Base-by-base conservation (phyloP, 2,329 filamentous ascomycete species). In the Chalaropsis ovoidea region DNA sequence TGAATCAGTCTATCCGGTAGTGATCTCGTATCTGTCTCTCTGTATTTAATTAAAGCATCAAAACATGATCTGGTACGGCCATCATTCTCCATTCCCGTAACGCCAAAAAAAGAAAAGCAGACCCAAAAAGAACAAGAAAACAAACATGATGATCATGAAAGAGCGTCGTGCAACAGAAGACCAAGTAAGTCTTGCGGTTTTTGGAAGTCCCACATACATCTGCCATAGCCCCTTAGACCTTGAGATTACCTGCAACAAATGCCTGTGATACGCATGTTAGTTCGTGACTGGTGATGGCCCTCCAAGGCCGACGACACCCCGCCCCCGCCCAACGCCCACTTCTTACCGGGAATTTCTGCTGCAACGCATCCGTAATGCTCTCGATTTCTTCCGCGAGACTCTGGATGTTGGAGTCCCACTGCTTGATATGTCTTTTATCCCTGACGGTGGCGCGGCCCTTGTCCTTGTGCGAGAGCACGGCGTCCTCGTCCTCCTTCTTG, bases 351-450 rank as follows among this genome's bases (percentile, higher is more conserved):
- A 93, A 90, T 72, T 89, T 84, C 69, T 84, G 84, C 74, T 94
- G 88, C 69, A 97, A 80, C 70, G 87, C 82, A 54, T 89, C 90
- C 17, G 90, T 89, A 68, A 95, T 86, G 70, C 86, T 87, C 76
- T 96, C 93, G 5, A 96, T 89, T 73, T 95, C 90, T 75, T 97
- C 91, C 1, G 92, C 86, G 65, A 97, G 74, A 35, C 86, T 86
- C 73, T 93, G 87, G 22, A 97, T 90, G 70, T 95, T 95, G 41
- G 83, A 81, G 75, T 97, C 93, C 93, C 93, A 97, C 71, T 86
- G 83, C 58, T 89, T 83, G 74, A 95, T 81, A 76, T 91, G 87
- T 73, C 82, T 84, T 67, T 84, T 87, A 2, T 86, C 82, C 2
- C 82, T 75, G 22, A 82, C 81, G 66, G 84, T 82, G 61, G 86